Base-by-base conservation (phyloP, 768 basidiomycete genomes). In the Punctularia strigosozonata region DNA sequence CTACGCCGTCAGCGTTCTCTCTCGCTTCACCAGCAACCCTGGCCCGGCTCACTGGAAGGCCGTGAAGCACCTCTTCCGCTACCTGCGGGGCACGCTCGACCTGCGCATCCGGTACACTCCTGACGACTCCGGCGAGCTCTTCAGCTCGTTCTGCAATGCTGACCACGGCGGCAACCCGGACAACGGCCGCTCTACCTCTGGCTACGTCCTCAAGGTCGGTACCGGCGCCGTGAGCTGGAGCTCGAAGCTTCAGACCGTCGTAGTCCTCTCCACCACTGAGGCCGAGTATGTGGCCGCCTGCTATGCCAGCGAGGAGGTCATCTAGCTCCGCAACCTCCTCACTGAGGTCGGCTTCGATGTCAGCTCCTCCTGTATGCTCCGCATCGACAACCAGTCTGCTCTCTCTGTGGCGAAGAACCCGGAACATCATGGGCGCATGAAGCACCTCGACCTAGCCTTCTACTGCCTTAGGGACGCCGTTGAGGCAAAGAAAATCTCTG, bases 51-150 rank as follows among this genome's bases (percentile, higher is more conserved):
- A 72, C 42, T 67, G 63, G 56, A 43, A 46, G 0, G 62, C 62
- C 3, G 52, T 60, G 5, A 63, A 63, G 38, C 55, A 54, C n/a
- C 41, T 70, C 17, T 54, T 66, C 31, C 48, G 56, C 2, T 73
- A 71, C 44, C 49, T 73, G 36, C 45, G 50, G 17, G 56, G 51
- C 13, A 63, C 61, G 3, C 32, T 30, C 7, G 47, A 55, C 30
- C 38, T 43, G n/a, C 37, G 40, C 17, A 45, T 57, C 24, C 42
- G 43, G 5, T 54, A 46, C n/a, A n/a, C n/a, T n/a, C n/a, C n/a
- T n/a, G n/a, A n/a, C n/a, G n/a, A n/a, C n/a, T n/a, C n/a, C n/a
- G n/a, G n/a, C n/a, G n/a, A n/a, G n/a, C n/a, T n/a, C n/a, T n/a
- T n/a, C n/a, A n/a, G n/a, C n/a, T n/a, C n/a, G n/a, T n/a, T n/a